Base-by-base conservation (phyloP, 257 asterid genomes). In the Solanum chaucha region DNA sequence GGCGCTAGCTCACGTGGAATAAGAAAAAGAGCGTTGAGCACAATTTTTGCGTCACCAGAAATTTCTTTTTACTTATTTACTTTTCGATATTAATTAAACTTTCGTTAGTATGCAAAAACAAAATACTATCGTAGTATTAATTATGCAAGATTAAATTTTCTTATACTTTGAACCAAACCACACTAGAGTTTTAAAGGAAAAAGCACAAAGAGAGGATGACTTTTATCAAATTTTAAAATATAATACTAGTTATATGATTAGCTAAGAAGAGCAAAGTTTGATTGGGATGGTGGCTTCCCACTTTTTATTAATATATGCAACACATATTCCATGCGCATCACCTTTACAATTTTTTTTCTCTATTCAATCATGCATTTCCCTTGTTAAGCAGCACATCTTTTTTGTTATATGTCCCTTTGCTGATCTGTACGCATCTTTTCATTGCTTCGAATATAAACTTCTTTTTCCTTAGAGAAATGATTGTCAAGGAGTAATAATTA, bases 381-480 rank as follows among this genome's bases (percentile, higher is more conserved):
- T 87, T 90, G 88, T 83, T 86, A 87, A 90, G 82, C 87, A 89
- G 72, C 89, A 86, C 90, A 72, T 64, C 83, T 86, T 86, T 88
- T 89, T 89, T 64, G 92, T 87, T 90, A 85, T 87, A 40, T 85
- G 40, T 80, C 85, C 67, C 84, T 6, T 64, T n/a, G 84, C 55
- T 83, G 51, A 87, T 46, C 88, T 87, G 82, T 55, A 20, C 36
- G 86, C 82, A 81, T 87, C 88, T 67, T 87, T 87, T 32, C 48
- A 26, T 90, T 87, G 61, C 51, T 80, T 46, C 38, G 61, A 88
- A 86, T 90, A 93, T 91, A 90, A 88, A 82, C 70, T 84, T 85
- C 38, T 34, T 78, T 48, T 68, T 70, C 36, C 4, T 51, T 6
- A 48, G 40, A 80, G 41, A 28, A 80, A 80, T 10, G 19, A 80